Percentiles rank a stretch among this genome's conserved stretches.
Evolutionary conservation across 768 basidiomycete species (phyloP).

Genomic region (Pisolithus orientalis): DNA sequence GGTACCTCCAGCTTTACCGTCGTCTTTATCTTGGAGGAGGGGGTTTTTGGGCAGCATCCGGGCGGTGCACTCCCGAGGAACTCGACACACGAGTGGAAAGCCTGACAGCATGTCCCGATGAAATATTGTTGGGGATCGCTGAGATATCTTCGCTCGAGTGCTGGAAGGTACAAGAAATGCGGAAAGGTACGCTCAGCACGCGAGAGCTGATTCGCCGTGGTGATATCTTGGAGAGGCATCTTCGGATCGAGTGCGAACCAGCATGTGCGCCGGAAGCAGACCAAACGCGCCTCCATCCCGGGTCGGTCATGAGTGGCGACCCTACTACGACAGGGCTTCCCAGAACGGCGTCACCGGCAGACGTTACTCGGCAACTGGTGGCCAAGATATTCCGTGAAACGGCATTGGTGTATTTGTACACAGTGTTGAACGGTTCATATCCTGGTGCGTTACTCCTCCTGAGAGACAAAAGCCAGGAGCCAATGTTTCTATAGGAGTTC

Average conservation of each 20-base stretch:
- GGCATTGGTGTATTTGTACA: slow-evolving; percentile 62
- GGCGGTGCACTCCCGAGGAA: slow-evolving; percentile 27
- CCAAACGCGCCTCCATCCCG: slow-evolving; percentile 37
- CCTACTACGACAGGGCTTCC: slow-evolving; percentile 19
- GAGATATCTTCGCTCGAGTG: slow-evolving; percentile 67
- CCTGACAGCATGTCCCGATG: slow-evolving; percentile 74
- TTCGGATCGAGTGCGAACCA: slow-evolving; percentile 39
- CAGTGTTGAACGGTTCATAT: slow-evolving; percentile 58
- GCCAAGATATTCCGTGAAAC: slow-evolving; percentile 60
- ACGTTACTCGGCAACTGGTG: slow-evolving; percentile 44
- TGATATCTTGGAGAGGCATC: slow-evolving; percentile 60
- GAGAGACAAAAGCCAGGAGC: not conserved
- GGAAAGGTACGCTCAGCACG: slow-evolving; percentile 62
- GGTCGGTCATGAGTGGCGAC: slow-evolving; percentile 22
- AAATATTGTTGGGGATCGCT: slow-evolving; percentile 67
- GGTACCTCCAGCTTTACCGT: slow-evolving; percentile 60
- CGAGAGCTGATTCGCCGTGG: slow-evolving; percentile 73
- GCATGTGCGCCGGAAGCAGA: slow-evolving; percentile 24
- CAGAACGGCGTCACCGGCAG: slow-evolving; percentile 21
- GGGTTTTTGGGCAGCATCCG: slow-evolving; percentile 37
- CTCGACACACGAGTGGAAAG: slow-evolving; percentile 56
- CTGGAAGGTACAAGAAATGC: slow-evolving; percentile 66
- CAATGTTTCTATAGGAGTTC: slow-evolving; percentile 46
- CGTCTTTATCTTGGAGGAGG: slow-evolving; percentile 51
- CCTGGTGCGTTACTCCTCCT: slow-evolving; percentile 46